These are phyloP conservation scores for Cajanus cajan DNA, from an alignment of 306 rosid species.

Conservation along the genomic window DNA sequence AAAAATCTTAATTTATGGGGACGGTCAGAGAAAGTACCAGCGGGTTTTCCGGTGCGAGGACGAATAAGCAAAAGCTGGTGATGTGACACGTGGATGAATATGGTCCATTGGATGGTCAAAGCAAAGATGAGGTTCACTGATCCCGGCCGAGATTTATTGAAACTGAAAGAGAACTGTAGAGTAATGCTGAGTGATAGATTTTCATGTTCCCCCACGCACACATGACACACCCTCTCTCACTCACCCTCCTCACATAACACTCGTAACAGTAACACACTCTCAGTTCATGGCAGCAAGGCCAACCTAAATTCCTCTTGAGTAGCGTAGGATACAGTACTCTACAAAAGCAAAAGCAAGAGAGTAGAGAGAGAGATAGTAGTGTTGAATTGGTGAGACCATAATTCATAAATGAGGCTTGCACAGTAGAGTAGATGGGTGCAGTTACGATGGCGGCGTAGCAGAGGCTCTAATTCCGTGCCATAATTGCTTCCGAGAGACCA, in stretches of 20 bases:
- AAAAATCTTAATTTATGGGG: slow-evolving; percentile 32
- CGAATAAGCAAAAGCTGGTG: slow-evolving; percentile 66
- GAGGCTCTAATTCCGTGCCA: slow-evolving; percentile 88
- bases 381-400: slow-evolving; percentile 31
- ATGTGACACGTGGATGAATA: slow-evolving; percentile 48
- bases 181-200: slow-evolving; percentile 53
- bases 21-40: slow-evolving; percentile 49
- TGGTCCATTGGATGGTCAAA: slow-evolving; percentile 46
- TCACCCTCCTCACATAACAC: not conserved
- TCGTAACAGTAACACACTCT: not conserved
- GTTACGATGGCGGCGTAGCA: slow-evolving; percentile 99
- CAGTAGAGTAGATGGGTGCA: slow-evolving; percentile 62
- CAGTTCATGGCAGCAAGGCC: slow-evolving; percentile 27
- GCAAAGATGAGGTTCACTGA: slow-evolving; percentile 25
- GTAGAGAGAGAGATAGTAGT: slow-evolving; percentile 24
- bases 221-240: not conserved
- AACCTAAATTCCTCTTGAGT: slow-evolving; percentile 16
- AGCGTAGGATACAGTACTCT: slow-evolving; percentile 19
- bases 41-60: slow-evolving; percentile 86
- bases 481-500: slow-evolving; percentile 49
- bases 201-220: slow-evolving; percentile 49
- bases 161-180: slow-evolving; percentile 62
- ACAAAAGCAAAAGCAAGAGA: slow-evolving; percentile 20
- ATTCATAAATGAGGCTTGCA: slow-evolving; percentile 39
- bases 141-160: slow-evolving; percentile 47